A percentile compares a stretch with the other conserved stretches of the same genome.
Conservation (phyloP, 2,329 filamentous ascomycete species). For the Exophiala calicioides region DNA sequence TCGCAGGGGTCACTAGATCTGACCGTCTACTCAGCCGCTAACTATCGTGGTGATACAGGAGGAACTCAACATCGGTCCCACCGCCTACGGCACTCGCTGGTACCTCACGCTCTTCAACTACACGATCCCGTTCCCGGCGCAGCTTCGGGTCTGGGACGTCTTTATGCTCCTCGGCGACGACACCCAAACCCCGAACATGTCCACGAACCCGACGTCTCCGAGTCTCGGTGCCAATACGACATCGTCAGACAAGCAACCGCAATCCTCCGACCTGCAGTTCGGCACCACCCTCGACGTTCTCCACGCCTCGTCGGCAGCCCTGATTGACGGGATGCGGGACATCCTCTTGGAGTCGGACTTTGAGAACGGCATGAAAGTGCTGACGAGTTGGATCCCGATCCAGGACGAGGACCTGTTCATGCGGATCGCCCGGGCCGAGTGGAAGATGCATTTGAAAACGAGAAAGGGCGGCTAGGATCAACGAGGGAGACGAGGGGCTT, state of each 20-base stretch:
- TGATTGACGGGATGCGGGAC: slow-evolving; percentile 87
- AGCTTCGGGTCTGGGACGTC: slow-evolving; percentile 95
- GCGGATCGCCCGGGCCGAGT: slow-evolving; percentile 84
- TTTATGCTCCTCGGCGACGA: slow-evolving; percentile 90
- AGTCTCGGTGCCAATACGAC: slow-evolving; percentile 34
- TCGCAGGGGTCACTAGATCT: too few relatives aligned
- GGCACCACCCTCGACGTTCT: slow-evolving; percentile 77
- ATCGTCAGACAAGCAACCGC: slow-evolving; percentile 24
- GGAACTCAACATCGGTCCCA: slow-evolving; percentile 78
- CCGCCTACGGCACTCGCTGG: slow-evolving; percentile 95
- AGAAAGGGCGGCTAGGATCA: too few relatives aligned
- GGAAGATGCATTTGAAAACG: slow-evolving; percentile 67
- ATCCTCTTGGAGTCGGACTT: slow-evolving; percentile 92
- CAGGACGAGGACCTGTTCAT: slow-evolving; percentile 93
- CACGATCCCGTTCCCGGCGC: slow-evolving; percentile 88
- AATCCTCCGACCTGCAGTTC: slow-evolving; percentile 37
- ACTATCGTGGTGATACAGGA: slow-evolving; percentile 49
- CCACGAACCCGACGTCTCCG: neutral
- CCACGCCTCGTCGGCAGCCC: slow-evolving; percentile 83
- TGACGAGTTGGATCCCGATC: slow-evolving; percentile 91
- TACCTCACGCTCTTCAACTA: slow-evolving; percentile 98
- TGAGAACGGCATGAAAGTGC: slow-evolving; percentile 95
- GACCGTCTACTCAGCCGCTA: neutral
- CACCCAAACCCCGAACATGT: neutral
- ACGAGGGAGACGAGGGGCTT: too few relatives aligned